Conservation (phyloP, 1,284 basidiomycete genomes). For the Mycosarcoma mackinlayi region DNA sequence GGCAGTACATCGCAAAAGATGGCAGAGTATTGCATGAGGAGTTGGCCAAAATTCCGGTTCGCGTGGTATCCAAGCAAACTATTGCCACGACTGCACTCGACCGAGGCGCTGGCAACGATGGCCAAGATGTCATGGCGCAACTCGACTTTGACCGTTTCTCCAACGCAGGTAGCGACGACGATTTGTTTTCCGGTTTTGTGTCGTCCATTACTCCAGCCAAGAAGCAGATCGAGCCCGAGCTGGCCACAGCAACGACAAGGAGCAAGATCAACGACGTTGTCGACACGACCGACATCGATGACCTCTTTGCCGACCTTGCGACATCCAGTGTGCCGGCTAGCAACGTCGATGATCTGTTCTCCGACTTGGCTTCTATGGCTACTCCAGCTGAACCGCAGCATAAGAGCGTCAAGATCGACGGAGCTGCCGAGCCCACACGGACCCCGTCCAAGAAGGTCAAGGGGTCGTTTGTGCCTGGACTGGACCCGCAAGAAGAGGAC, state of each 20-base stretch:
- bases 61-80: slow-evolving; percentile 9
- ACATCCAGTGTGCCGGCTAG: background rate
- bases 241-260: background rate
- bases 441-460: slow-evolving; percentile 14
- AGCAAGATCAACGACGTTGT: background rate
- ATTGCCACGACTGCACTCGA: background rate
- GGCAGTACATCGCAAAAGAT: slow-evolving; percentile 44
- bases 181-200: slow-evolving; percentile 41
- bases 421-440: background rate
- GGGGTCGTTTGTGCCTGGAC: slow-evolving; percentile 28
- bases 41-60: slow-evolving; percentile 34
- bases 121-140: slow-evolving; percentile 26
- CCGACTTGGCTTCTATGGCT: slow-evolving; percentile 15
- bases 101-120: slow-evolving; percentile 1
- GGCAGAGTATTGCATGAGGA: slow-evolving; percentile 49
- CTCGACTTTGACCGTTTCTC: slow-evolving; percentile 39
- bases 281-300: slow-evolving; percentile 38
- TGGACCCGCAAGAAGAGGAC: slow-evolving; percentile 51
- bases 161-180: slow-evolving; percentile 38
- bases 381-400: background rate
- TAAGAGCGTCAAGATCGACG: slow-evolving; percentile 14
- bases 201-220: slow-evolving; percentile 14
- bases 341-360: slow-evolving; percentile 31
- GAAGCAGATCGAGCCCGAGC: slow-evolving; percentile 4
- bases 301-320: slow-evolving; percentile 18